Evolutionary conservation across 768 basidiomycete species (phyloP).

Genomic region (Leccinum imitatum): DNA sequence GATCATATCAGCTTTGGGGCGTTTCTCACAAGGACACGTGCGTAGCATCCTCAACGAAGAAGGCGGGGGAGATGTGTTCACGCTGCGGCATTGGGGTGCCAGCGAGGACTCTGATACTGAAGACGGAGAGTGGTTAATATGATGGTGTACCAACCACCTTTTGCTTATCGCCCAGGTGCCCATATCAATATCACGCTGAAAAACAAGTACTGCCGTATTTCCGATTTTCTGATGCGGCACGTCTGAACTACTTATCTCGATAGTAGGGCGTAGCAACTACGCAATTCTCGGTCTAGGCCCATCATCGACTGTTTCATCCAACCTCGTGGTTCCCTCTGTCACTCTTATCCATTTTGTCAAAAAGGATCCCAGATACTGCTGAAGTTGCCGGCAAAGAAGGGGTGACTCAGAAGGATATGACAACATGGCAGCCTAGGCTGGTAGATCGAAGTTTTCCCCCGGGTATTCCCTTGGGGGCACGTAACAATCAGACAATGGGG

Average conservation of each 20-base stretch:
- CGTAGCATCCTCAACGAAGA: slow-evolving; percentile 60
- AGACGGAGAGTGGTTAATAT: slow-evolving; percentile 24
- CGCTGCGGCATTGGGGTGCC: slow-evolving; percentile 40
- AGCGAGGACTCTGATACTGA: slow-evolving; percentile 27
- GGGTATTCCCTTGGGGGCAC: not conserved
- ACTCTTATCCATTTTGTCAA: not conserved
- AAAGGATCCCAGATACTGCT: not conserved
- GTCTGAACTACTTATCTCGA: not conserved
- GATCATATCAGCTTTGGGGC: not conserved
- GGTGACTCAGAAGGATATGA: not conserved
- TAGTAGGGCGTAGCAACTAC: not conserved
- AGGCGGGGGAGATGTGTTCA: slow-evolving; percentile 57
- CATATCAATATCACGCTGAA: not conserved
- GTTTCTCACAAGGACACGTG: slow-evolving; percentile 9
- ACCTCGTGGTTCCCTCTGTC: not conserved
- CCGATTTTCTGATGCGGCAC: not conserved
- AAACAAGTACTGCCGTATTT: slow-evolving; percentile 3
- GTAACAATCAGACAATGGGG: not conserved
- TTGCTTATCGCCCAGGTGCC: slow-evolving; percentile 1
- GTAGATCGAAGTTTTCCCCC: not conserved
- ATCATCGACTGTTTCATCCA: not conserved
- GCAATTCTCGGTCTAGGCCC: not conserved
- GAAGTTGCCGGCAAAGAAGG: not conserved
- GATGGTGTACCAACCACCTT: slow-evolving; percentile 9
- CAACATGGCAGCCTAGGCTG: not conserved